Conservation (phyloP, 2,329 filamentous ascomycete genomes). For the Fusarium odoratissimum region DNA sequence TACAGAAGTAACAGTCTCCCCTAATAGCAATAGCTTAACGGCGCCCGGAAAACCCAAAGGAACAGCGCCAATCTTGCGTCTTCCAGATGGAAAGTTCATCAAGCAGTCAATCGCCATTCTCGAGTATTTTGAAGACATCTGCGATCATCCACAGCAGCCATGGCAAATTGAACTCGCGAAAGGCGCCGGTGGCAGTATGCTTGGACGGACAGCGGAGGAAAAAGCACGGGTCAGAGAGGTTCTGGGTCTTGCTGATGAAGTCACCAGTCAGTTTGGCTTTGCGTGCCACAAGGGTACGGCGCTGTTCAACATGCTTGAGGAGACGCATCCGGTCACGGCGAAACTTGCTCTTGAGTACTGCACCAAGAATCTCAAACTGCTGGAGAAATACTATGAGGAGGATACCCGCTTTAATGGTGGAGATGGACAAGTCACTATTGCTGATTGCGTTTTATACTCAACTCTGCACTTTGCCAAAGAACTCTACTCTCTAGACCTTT, state of each 20-base stretch:
- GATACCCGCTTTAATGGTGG: neutral
- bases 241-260: conserved; percentile 28
- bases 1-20: neutral
- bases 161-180: conserved; percentile 23
- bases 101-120: conserved; percentile 34
- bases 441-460: conserved; percentile 34
- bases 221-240: conserved; percentile 23
- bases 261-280: conserved; percentile 19
- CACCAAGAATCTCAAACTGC: conserved; percentile 7
- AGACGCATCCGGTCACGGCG: neutral
- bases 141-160: neutral
- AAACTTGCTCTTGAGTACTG: conserved; percentile 18
- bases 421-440: neutral
- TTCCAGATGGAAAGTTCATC: conserved; percentile 33
- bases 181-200: neutral
- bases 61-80: conserved; percentile 13
- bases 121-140: conserved; percentile 34
- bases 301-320: conserved; percentile 6
- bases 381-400: conserved; percentile 20
- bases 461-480: conserved; percentile 31
- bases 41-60: conserved; percentile 30
- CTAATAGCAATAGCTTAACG: neutral
- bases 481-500: conserved; percentile 12
- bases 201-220: conserved; percentile 7
- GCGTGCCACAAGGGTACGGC: conserved; percentile 31